Percentiles rank a stretch among this genome's conserved stretches.
Evolutionary conservation across 352 stramenopile species (phyloP).

Genomic region (Phytophthora pseudosyringae): DNA sequence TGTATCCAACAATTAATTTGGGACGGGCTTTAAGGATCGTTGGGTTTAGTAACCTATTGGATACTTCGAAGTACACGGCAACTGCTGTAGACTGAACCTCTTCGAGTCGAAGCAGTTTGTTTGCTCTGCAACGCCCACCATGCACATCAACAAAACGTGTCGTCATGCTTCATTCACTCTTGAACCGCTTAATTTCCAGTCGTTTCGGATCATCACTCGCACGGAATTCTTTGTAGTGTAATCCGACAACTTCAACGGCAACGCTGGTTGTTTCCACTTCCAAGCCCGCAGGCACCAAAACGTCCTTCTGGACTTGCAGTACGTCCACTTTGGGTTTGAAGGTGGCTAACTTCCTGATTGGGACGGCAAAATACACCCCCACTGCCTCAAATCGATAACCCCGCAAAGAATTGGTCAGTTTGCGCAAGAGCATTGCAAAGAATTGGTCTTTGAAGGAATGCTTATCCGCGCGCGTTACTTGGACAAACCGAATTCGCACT

Average conservation of each 20-base stretch:
- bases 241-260: background rate
- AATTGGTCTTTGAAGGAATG: background rate
- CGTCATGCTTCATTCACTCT: background rate
- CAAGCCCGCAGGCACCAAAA: background rate
- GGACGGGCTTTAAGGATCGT: too few relatives aligned
- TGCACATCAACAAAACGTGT: too few relatives aligned
- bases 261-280: background rate
- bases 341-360: background rate
- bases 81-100: too few relatives aligned
- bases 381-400: background rate
- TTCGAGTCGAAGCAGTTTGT: too few relatives aligned
- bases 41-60: too few relatives aligned
- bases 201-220: background rate
- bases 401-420: background rate
- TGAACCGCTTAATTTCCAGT: background rate
- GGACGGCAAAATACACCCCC: constrained; percentile 2
- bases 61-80: too few relatives aligned
- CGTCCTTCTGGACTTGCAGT: background rate
- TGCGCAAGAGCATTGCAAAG: background rate
- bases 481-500: background rate
- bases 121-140: too few relatives aligned
- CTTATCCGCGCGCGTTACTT: background rate
- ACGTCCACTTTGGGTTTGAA: background rate
- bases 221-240: background rate
- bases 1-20: too few relatives aligned